These are phyloP conservation scores for Amauroascus niger DNA, from an alignment of 2,329 filamentous ascomycete species.

Conservation along the genomic window DNA sequence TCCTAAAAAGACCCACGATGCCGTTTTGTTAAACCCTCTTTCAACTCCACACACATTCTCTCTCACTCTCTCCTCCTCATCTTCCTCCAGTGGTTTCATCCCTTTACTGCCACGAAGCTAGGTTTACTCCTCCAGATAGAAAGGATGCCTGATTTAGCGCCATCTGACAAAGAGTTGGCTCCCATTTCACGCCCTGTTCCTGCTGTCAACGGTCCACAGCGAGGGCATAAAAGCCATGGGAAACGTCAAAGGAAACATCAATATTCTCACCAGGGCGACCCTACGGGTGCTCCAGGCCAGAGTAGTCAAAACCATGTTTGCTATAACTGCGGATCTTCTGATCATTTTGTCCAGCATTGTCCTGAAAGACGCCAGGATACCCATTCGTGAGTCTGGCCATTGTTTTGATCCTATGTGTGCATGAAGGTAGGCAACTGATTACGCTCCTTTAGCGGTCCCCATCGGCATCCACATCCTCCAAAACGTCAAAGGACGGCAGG, in stretches of 20 bases:
- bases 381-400: constrained; percentile 25
- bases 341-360: constrained; percentile 29
- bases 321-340: constrained; percentile 28
- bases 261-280: constrained; percentile 9
- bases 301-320: constrained; percentile 20
- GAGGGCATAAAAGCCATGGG: constrained; percentile 15
- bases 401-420: not conserved
- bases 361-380: constrained; percentile 26
- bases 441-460: constrained; percentile 14
- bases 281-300: constrained; percentile 8
- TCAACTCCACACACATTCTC: not conserved
- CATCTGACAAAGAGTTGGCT: constrained; percentile 1
- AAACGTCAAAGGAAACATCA: constrained; percentile 17
- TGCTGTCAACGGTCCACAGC: constrained; percentile 6
- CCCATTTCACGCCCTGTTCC: constrained; percentile 11
- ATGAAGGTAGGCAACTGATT: constrained; percentile 10
- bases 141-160: constrained; percentile 14
- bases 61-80: not conserved
- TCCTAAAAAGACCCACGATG: constrained; percentile 4
- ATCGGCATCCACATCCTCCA: constrained; percentile 18
- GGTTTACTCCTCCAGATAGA: not conserved
- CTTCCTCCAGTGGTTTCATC: too few relatives aligned
- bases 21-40: not conserved
- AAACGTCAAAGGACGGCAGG: constrained; percentile 23
- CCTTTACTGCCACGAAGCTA: too few relatives aligned